Conservation (phyloP, 768 basidiomycete species). For the Pleurotus sapidus region DNA sequence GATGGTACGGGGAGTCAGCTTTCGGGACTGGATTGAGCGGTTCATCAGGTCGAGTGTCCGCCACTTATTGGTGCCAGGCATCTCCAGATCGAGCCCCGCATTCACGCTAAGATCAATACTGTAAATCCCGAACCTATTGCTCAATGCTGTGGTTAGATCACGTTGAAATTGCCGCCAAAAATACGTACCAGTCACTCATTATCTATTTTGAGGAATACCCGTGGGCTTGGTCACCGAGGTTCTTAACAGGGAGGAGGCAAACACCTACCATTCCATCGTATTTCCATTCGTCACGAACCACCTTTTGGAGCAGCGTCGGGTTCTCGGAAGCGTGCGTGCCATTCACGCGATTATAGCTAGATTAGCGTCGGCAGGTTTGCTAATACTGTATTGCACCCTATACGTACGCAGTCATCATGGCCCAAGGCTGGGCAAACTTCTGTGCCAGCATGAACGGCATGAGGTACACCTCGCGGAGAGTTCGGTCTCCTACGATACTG, state of each 20-base stretch:
- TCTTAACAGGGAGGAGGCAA: background rate
- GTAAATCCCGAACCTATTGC: constrained; percentile 64
- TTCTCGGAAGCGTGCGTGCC: constrained; percentile 73
- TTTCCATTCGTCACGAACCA: constrained; percentile 66
- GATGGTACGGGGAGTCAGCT: constrained; percentile 61
- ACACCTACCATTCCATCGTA: constrained; percentile 54
- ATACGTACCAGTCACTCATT: constrained; percentile 77
- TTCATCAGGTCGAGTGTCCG: constrained; percentile 66
- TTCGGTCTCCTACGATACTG: constrained; percentile 59
- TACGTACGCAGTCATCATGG: constrained; percentile 68
- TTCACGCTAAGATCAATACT: constrained; percentile 62
- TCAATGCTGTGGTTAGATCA: background rate
- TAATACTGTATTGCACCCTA: background rate
- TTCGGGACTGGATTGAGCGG: constrained; percentile 56
- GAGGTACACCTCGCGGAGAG: constrained; percentile 73
- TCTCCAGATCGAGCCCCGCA: constrained; percentile 79
- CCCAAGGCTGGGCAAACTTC: constrained; percentile 62
- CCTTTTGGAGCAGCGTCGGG: constrained; percentile 49
- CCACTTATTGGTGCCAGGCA: constrained; percentile 79
- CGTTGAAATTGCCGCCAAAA: background rate
- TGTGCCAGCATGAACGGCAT: constrained; percentile 77
- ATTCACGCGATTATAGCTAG: constrained; percentile 74
- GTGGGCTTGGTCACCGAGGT: background rate
- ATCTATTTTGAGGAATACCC: constrained; percentile 27
- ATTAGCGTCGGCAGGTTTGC: background rate